A percentile compares a stretch with the other conserved stretches of the same genome.
Conservation (phyloP, 805 yeast species). For the Nadsonia fulvescens region DNA sequence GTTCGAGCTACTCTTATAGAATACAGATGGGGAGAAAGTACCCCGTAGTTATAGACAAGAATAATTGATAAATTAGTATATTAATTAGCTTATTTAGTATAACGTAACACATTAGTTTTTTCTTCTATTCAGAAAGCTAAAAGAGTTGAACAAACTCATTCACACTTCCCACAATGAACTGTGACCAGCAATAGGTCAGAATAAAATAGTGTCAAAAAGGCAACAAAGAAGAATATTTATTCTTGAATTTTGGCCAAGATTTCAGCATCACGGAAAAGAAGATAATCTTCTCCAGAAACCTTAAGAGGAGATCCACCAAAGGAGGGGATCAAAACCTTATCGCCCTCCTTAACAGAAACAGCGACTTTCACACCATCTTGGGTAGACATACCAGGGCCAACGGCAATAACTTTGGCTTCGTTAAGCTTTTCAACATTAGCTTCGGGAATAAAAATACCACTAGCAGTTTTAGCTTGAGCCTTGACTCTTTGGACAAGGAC, state of each 20-base stretch:
- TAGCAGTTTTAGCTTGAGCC: slow-evolving; percentile 79
- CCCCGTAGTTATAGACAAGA: no score
- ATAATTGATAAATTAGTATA: no score
- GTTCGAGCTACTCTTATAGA: no score
- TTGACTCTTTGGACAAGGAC: slow-evolving; percentile 87
- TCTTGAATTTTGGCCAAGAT: slow-evolving; percentile 67
- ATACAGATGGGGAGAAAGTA: no score
- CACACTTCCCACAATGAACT: no score
- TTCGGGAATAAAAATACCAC: slow-evolving; percentile 89
- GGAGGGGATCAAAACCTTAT: slow-evolving; percentile 82
- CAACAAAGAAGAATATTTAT: no score
- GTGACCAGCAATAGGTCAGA: no score
- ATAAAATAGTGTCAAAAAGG: no score
- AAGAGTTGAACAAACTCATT: no score
- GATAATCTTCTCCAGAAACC: slow-evolving; percentile 55
- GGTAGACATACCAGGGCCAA: slow-evolving; percentile 84
- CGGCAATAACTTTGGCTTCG: slow-evolving; percentile 76
- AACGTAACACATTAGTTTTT: no score
- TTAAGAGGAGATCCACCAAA: slow-evolving; percentile 86
- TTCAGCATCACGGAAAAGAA: slow-evolving; percentile 84
- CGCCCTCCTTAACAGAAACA: slow-evolving; percentile 74
- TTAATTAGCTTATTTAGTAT: no score
- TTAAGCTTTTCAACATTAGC: slow-evolving; percentile 88
- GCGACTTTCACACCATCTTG: slow-evolving; percentile 54
- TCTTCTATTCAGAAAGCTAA: no score